These are phyloP conservation scores for Beta corolliflora DNA, from an alignment of 179 eudicot genomes.

Conservation along the genomic window DNA sequence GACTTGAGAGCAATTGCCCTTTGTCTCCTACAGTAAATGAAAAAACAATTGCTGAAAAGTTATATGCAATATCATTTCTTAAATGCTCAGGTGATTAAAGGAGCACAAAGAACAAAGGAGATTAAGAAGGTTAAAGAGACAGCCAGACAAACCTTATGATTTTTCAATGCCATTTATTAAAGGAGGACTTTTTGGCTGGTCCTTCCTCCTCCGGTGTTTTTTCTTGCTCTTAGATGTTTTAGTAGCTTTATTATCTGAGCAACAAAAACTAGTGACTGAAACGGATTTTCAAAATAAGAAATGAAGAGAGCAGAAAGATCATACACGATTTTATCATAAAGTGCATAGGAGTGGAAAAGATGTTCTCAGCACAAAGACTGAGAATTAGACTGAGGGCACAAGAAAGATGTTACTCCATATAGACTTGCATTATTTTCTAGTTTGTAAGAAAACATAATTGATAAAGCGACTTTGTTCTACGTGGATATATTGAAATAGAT, in stretches of 20 bases:
- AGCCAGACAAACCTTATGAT: conserved; percentile 46
- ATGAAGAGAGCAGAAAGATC: not conserved
- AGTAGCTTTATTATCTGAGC: conserved; percentile 58
- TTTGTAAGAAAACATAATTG: not conserved
- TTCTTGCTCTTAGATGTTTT: conserved; percentile 66
- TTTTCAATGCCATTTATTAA: conserved; percentile 36
- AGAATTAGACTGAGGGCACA: not conserved
- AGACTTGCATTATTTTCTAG: not conserved
- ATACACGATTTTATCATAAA: not conserved
- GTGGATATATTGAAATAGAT: not conserved
- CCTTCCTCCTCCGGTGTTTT: conserved; percentile 75
- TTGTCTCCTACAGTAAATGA: conserved; percentile 49
- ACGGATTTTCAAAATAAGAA: not conserved
- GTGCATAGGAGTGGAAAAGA: not conserved
- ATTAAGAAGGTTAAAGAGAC: not conserved
- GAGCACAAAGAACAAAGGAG: conserved; percentile 1
- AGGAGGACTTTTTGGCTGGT: conserved; percentile 54
- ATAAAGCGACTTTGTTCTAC: not conserved
- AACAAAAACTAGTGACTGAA: conserved; percentile 17
- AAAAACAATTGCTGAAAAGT: conserved; percentile 3
- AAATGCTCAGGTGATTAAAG: not conserved
- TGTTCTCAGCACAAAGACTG: not conserved
- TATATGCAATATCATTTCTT: not conserved
- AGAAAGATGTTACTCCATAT: not conserved
- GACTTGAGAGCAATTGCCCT: conserved; percentile 39